Evolutionary conservation across 2,329 filamentous ascomycete species (phyloP), one percentile per base, ranked within the genome.

Genomic region (Monilinia fructicola): DNA sequence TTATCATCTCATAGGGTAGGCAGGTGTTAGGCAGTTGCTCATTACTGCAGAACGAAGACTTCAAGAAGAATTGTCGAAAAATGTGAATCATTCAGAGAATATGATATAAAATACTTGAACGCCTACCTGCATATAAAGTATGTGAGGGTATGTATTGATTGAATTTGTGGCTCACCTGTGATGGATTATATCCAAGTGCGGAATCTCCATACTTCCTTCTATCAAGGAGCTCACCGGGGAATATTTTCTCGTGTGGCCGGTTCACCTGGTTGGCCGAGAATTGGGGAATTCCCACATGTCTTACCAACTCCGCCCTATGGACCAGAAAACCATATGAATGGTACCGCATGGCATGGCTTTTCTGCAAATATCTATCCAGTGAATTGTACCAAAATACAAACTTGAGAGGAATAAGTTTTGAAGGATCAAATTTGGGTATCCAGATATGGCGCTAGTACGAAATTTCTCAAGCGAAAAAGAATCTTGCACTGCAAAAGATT

Each of bases 381-480:
- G 28, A 50, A 35, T 50, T 50, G n/a, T 35, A 23, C 23, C 35
- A 1, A 7, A 12, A 60, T 12, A 3, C 2, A 48, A 46, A 23
- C n/a, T n/a, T n/a, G n/a, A n/a, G n/a, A n/a, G n/a, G 23, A 50
- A 50, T 28, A 18, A 58, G 38, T 7, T 58, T 28, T 31, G 44
- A 2, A 60, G n/a, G 42, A 54, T 21, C 50, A 65, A 56, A 31
- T 46, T 16, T 48, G 53, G 42, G 42, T 59, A n/a, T 48, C 28
- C 42, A 60, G 10, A 23, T 48, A 35, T 60, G 28, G 44, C 58
- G 58, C 44, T 61, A 61, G 58, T 61, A n/a, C 28, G 56, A 50
- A 61, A 61, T 26, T 38, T 61, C 28, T 61, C 58, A 61, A 61
- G 58, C 58, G 58, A 61, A 42, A 61, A 23, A 61, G 44, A 61